Conservation (phyloP, 495 filamentous ascomycete species). For the Lophiotrema nucula region DNA sequence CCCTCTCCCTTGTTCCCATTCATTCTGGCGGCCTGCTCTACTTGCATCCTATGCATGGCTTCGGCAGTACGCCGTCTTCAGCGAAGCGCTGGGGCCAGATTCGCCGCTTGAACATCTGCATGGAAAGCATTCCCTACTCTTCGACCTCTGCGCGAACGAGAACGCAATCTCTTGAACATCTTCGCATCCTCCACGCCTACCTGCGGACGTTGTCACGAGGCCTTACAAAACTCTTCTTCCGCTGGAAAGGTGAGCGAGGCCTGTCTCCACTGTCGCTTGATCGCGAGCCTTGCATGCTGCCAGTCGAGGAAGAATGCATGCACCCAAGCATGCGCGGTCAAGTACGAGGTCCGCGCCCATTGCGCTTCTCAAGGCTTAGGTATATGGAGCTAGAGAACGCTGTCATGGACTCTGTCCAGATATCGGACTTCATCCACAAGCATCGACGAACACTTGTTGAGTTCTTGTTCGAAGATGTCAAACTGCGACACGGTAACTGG, state of each 20-base stretch:
- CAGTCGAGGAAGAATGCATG: conserved; percentile 47
- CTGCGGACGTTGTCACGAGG: conserved; percentile 61
- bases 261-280: conserved; percentile 66
- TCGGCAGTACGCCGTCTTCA: conserved; percentile 64
- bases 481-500: conserved; percentile 65
- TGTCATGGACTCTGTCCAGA: conserved; percentile 63
- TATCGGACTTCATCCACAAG: conserved; percentile 57
- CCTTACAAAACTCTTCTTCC: conserved; percentile 64
- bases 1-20: conserved; percentile 63
- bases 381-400: conserved; percentile 66
- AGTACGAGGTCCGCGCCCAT: conserved; percentile 26
- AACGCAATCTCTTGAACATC: conserved; percentile 60
- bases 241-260: conserved; percentile 66
- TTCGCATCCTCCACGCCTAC: conserved; percentile 73
- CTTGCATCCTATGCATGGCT: conserved; percentile 62
- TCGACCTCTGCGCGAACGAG: conserved; percentile 39
- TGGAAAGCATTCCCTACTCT: conserved; percentile 59
- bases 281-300: conserved; percentile 56
- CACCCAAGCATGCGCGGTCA: conserved; percentile 32
- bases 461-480: conserved; percentile 69
- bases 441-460: conserved; percentile 65
- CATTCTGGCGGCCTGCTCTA: conserved; percentile 70
- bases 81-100: conserved; percentile 70
- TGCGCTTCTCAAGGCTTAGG: conserved; percentile 57
- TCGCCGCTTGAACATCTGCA: conserved; percentile 62